Base-by-base conservation (phyloP, 805 yeast genomes). In the Wickerhamiella slavikovae region DNA sequence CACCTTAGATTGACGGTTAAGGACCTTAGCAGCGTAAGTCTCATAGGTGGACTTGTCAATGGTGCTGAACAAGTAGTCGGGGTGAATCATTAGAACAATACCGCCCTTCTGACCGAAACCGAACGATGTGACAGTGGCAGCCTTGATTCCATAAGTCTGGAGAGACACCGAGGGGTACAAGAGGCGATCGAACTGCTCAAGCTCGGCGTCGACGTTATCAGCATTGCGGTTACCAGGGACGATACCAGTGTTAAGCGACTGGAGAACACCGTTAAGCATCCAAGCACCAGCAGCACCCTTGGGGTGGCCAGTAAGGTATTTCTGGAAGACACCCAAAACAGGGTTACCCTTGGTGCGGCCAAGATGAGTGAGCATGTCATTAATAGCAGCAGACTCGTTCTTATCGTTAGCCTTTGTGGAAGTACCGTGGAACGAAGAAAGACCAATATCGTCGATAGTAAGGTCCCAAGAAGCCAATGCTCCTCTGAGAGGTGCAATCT, bases 211-310 rank as follows among this genome's bases (percentile, higher is more conserved):
- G 45, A 89, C 70, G 51, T 89, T 89, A 57, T 89, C 99, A 40
- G 98, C 98, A 49, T 89, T 91, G 58, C 95, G 71, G 68, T 89
- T 89, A 55, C 99, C 99, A 44, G 98, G 98, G 44, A 89, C 93
- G 47, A 83, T 49, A 57, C 98, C 96, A 47, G 77, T 55, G 61
- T 79, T 76, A 54, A 89, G 64, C 43, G 83, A 72, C 64, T 89
- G 99, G 43, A 89, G 61, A 34, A 80, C 93, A 58, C 99, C 99
- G 57, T 89, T 91, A 68, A 89, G 61, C 98, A 89, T 89, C 98
- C 98, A 89, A 35, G 99, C 96, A 67, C 95, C 99, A 34, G 99
- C 99, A 46, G 98, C 98, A 69, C 99, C 99, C 77, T 89, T 89
- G 47, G 98, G 98, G 65, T 89, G 99, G 60, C 99, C 99, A 46